Base-by-base conservation (phyloP, 2,329 filamentous ascomycete genomes). In the Capronia epimyces region DNA sequence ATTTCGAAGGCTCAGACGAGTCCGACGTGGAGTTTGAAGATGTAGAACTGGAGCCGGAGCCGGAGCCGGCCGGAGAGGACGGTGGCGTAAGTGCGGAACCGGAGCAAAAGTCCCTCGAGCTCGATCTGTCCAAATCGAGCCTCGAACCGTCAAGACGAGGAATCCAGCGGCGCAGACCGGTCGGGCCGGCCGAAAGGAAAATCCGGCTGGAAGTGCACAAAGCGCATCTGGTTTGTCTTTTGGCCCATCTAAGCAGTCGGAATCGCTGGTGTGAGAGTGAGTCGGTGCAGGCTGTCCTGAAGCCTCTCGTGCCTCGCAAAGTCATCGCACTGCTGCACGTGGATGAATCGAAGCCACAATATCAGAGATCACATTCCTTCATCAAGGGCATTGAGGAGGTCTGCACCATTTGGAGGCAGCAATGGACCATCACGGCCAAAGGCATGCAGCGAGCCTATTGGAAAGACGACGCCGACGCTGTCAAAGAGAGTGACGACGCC, bases 241-340 rank as follows among this genome's bases (percentile, higher is more conserved):
- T 98, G 13, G 81, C 82, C 8, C 88, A 97, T 67, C 78, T 84
- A 13, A 79, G 86, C 58, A 75, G 81, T 50, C 82, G 90, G 49
- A 98, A 97, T 64, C 74, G 79, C 48, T 96, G 91, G 89, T 96
- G 90, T 69, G 95, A 95, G 62, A 84, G 91, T 64, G 62, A 71
- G 12, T 70, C 77, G 50, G 79, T 87, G 7, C 88, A 95, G 64
- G 76, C 74, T 4, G 70, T 69, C n/a, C 69, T 95, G 34, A 81
- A 78, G 47, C 71, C 76, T 34, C 74, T 90, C 31, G 66, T 95
- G 3, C 76, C 80, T 1, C 78, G 81, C 25, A 86, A 86, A 61
- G 82, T 79, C 24, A 67, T 85, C 22, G 74, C 74, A 0, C 83
- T 83, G 46, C 73, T 97, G 5, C 85, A 84, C 43, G 88, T 89